Evolutionary conservation across 2,329 filamentous ascomycete genomes (phyloP), one percentile per base, ranked within the genome.

Genomic region (Pseudogymnoascus sp.): DNA sequence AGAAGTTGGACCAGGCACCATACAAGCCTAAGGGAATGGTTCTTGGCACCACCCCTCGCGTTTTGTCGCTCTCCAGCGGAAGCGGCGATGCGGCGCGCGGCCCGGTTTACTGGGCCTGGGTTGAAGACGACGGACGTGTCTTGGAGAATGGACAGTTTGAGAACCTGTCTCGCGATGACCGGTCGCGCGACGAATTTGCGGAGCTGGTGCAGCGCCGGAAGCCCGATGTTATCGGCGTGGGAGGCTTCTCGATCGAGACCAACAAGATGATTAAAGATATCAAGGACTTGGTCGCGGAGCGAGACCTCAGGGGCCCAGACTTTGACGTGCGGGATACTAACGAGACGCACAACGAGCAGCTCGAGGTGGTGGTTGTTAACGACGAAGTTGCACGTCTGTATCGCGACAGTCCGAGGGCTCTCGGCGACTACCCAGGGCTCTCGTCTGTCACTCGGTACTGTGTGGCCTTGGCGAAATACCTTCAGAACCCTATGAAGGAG

Each of bases 351-450:
- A 89, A 82, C 64, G 92, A 96, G 71, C 85, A 86, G 10, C 80
- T 99, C 31, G 93, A 97, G 65, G 89, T 97, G 8, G 81, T 97
- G 31, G 86, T 96, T 63, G 90, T 97, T 66, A 97, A 97, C 70
- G 95, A 99, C 70, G 95, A 99, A 77, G 92, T 97, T 60, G 95
- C 95, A n/a, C 86, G 95, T 51, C 83, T 97, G 3, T 99, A 97
- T 78, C 93, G 97, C 76, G 91, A 92, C 70, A 97, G 92, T 73
- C 84, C 87, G 12, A 86, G 93, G 45, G 93, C 90, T 10, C 80
- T 84, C 60, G 79, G 83, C 10, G 93, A 97, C 67, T 91, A 96
- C 72, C 92, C 95, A 5, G 87, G 87, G 11, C 81, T 96, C 31
- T 84, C 86, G 62, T 85, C 91, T 5, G 80, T 96, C 61, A 90